Evolutionary conservation across 1,284 basidiomycete species (phyloP).

Genomic region (Omphalotus olearius): DNA sequence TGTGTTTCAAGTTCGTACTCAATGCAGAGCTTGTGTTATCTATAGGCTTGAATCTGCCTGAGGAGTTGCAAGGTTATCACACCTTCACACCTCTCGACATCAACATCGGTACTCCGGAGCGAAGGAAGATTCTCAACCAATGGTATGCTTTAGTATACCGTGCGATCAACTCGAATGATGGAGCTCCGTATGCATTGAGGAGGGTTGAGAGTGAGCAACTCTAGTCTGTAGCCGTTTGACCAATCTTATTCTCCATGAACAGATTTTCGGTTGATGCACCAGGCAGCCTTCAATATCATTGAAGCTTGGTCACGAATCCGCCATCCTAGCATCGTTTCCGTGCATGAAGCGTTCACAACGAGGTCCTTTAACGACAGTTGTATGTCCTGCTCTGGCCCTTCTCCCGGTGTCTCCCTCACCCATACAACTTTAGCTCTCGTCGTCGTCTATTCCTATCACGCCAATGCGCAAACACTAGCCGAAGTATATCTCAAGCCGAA

Average conservation of each 20-base stretch:
- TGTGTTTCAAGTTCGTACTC: slow-evolving; percentile 18
- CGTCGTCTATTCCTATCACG: slow-evolving; percentile 90
- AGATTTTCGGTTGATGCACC: slow-evolving; percentile 84
- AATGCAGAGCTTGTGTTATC: slow-evolving; percentile 23
- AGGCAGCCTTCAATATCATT: slow-evolving; percentile 78
- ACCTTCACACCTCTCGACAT: slow-evolving; percentile 78
- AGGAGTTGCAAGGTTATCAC: slow-evolving; percentile 91
- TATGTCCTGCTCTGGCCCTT: slow-evolving; percentile 34
- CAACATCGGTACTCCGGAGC: slow-evolving; percentile 35
- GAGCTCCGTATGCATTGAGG: slow-evolving; percentile 73
- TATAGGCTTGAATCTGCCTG: slow-evolving; percentile 64
- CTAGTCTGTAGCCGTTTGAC: neutral
- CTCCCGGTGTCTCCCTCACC: neutral
- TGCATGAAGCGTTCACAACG: slow-evolving; percentile 95
- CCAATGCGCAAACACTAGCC: slow-evolving; percentile 80
- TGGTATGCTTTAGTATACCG: slow-evolving; percentile 84
- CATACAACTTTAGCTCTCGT: slow-evolving; percentile 65
- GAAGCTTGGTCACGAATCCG: slow-evolving; percentile 86
- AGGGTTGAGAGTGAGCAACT: slow-evolving; percentile 77
- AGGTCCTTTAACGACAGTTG: slow-evolving; percentile 91
- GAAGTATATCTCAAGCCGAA: slow-evolving; percentile 63
- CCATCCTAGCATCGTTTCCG: slow-evolving; percentile 84
- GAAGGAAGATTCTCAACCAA: slow-evolving; percentile 66
- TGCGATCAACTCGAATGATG: slow-evolving; percentile 78
- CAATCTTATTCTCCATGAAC: slow-evolving; percentile 13